phyloP scores from a whole-genome alignment of 139 green algal species.

The Deuterostichococcus epilithicus region DNA sequence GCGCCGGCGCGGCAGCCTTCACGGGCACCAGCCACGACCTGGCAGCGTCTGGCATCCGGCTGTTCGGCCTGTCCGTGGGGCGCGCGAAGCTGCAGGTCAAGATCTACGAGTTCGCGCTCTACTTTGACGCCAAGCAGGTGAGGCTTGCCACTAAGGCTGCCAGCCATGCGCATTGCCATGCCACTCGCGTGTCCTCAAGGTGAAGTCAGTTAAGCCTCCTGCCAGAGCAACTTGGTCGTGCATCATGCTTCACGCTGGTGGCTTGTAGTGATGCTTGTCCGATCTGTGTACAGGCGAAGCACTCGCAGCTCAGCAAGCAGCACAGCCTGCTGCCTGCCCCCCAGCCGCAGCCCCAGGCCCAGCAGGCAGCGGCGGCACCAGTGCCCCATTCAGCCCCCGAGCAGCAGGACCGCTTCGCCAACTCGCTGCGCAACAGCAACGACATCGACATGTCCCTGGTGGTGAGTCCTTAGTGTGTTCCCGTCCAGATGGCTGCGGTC shows the following conservation, averaged over 20 bases:
- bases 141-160: background rate
- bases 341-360: background rate
- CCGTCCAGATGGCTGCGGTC: too few species aligned
- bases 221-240: too few species aligned
- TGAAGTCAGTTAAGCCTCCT: background rate
- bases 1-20: background rate
- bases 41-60: slow-evolving; percentile 42
- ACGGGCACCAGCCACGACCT: slow-evolving; percentile 34
- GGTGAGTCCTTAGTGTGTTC: background rate
- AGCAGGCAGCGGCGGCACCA: too few species aligned
- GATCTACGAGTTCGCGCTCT: slow-evolving; percentile 77
- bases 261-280: background rate
- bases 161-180: background rate
- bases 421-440: slow-evolving; percentile 4
- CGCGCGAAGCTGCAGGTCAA: slow-evolving; percentile 48
- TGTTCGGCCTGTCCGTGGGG: slow-evolving; percentile 44
- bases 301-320: background rate
- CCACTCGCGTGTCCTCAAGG: background rate
- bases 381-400: background rate
- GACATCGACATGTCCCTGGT: slow-evolving; percentile 55
- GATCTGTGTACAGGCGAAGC: background rate
- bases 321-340: background rate
- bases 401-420: slow-evolving; percentile 7
- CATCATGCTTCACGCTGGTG: too few species aligned
- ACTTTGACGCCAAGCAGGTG: slow-evolving; percentile 48